Conservation (phyloP, 208 protist genomes). For the Strigomonas oncopelti region DNA sequence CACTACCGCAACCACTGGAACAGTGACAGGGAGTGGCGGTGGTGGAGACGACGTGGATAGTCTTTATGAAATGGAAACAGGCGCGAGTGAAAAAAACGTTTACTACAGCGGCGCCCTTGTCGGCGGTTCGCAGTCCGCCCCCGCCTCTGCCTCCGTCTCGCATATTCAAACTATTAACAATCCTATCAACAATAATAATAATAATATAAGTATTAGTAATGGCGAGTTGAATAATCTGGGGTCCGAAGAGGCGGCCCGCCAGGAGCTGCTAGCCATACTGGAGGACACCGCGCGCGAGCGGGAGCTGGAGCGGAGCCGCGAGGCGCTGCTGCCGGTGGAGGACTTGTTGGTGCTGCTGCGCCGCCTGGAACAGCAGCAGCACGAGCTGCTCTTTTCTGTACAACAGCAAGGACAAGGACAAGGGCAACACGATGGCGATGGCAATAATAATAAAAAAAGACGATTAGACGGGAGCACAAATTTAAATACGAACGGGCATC, state of each 20-base stretch:
- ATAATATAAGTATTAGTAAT: too few relatives aligned
- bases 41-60: too few relatives aligned
- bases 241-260: slow-evolving; percentile 41
- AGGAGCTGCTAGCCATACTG: slow-evolving; percentile 62
- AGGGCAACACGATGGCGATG: slow-evolving; percentile 1
- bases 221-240: too few relatives aligned
- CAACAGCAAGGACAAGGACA: slow-evolving; percentile 21
- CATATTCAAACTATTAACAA: not conserved
- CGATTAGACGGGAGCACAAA: too few relatives aligned
- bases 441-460: too few relatives aligned
- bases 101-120: not conserved
- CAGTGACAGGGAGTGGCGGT: too few relatives aligned
- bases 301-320: slow-evolving; percentile 64
- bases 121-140: slow-evolving; percentile 3
- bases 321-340: slow-evolving; percentile 45
- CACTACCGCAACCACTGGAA: not conserved
- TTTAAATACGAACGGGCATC: too few relatives aligned
- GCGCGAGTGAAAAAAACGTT: too few relatives aligned
- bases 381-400: not conserved
- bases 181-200: slow-evolving; percentile 42
- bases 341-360: not conserved
- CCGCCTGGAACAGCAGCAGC: slow-evolving; percentile 1
- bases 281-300: slow-evolving; percentile 64
- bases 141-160: not conserved
- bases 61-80: too few relatives aligned